Evolutionary conservation across 208 protist species (phyloP), one percentile per base, ranked within the genome.

Genomic region (Wallacemonas sp.): DNA sequence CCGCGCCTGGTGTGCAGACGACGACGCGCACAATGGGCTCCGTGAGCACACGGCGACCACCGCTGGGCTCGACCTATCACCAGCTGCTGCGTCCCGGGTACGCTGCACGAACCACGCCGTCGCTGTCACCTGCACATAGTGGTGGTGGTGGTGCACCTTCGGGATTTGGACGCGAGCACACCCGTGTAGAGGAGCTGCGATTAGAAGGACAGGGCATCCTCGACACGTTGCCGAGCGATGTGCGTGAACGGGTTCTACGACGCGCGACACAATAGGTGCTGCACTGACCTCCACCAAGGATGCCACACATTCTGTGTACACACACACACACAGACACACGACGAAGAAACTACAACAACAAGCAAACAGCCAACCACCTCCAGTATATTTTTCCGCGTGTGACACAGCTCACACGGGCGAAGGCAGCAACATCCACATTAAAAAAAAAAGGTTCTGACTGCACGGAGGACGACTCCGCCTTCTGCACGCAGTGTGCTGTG

Each of bases 301-400:
- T n/a, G n/a, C n/a, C n/a, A 41, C 36, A 41, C 10, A 41, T 14
- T 16, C 7, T 14, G 36, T 41, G 36, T 41, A 41, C 36, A 14
- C 36, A 41, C 14, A 69, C 12, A 25, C 22, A 33, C 25, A n/a
- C 4, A 22, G 33, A 45, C 38, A 1, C 41, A 18, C 8, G 20
- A n/a, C 62, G 46, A 49, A 45, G 22, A 42, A 61, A 42, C 18
- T 20, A 33, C 48, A 36, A 42, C 54, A 61, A 67, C 29, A 28
- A 54, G 25, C 7, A 41, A 41, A 41, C 10, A 7, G 36, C 14
- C 36, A 0, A n/a, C n/a, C n/a, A n/a, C n/a, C n/a, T n/a, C n/a
- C n/a, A n/a, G n/a, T n/a, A n/a, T n/a, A n/a, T n/a, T n/a, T n/a
- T n/a, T n/a, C n/a, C n/a, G n/a, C n/a, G n/a, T n/a, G n/a, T n/a